phyloP scores from a whole-genome alignment of 2,329 filamentous ascomycete genomes.

The Fusarium papillatum region DNA sequence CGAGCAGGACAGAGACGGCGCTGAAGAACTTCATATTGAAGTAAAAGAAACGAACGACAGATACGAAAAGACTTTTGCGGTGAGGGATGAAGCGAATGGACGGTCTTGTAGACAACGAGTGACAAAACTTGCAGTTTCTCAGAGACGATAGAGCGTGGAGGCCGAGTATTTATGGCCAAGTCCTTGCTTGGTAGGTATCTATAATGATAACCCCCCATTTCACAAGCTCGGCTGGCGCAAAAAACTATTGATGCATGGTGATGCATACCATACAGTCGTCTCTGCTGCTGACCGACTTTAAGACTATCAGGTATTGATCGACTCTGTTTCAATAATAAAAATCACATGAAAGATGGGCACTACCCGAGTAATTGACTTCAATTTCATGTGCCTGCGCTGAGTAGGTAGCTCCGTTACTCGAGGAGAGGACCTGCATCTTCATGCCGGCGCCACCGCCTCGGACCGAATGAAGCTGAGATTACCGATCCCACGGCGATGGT shows the following conservation, averaged over 20 bases:
- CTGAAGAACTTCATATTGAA: not conserved
- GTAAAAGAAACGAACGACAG: not conserved
- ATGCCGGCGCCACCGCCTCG: not conserved
- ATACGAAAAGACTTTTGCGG: not conserved
- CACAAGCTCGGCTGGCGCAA: not conserved
- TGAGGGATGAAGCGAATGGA: not conserved
- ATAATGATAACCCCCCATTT: not conserved
- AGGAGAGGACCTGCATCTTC: not conserved
- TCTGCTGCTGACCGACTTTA: not conserved
- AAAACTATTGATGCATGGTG: not conserved
- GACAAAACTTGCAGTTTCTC: not conserved
- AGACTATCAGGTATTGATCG: not conserved
- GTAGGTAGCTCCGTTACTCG: not conserved
- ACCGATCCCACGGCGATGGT: not conserved
- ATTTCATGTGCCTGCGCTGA: not conserved
- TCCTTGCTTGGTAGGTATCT: not conserved
- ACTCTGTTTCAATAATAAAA: not conserved
- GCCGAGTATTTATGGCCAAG: not conserved
- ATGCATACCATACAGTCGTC: not conserved
- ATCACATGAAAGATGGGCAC: not conserved
- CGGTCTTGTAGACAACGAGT: not conserved
- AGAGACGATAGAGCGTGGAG: not conserved
- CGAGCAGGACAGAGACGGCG: not conserved
- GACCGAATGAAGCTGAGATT: not conserved
- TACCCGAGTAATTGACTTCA: not conserved